Evolutionary conservation across 1,284 basidiomycete species (phyloP).

Genomic region (Melanopsichium pennsylvanicum): DNA sequence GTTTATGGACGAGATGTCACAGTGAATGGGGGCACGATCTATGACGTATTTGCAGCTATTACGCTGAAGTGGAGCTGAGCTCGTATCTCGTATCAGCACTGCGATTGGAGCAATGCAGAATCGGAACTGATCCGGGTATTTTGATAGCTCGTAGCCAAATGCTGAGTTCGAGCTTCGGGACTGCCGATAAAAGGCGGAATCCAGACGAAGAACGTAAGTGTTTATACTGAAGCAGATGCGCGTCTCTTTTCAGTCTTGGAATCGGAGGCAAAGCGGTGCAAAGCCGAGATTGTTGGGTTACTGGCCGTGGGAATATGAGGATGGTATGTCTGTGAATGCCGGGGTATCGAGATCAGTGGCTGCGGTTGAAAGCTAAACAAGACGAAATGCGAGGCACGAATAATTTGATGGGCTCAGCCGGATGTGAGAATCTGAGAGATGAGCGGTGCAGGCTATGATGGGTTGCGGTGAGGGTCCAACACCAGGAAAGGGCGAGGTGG

Average conservation of each 20-base stretch:
- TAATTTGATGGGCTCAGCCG: neutral
- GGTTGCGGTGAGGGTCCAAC: neutral
- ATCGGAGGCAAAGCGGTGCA: too few species aligned
- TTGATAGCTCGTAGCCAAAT: neutral
- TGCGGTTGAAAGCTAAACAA: neutral
- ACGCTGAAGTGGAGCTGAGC: neutral
- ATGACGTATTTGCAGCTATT: neutral
- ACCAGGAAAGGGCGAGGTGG: neutral
- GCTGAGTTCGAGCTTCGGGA: neutral
- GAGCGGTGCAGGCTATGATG: neutral
- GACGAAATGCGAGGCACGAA: too few species aligned
- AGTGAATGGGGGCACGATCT: too few species aligned
- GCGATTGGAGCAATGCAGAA: neutral
- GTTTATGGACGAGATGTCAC: too few species aligned
- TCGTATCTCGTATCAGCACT: neutral
- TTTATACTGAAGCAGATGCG: too few species aligned
- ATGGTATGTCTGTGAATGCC: neutral
- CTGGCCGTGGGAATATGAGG: too few species aligned
- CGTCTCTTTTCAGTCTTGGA: too few species aligned
- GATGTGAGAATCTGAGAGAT: neutral
- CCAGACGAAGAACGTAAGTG: too few species aligned
- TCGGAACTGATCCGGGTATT: constrained; percentile 3
- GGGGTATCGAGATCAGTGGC: constrained; percentile 1
- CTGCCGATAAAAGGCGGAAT: neutral
- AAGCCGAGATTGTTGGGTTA: too few species aligned